Evolutionary conservation across 352 stramenopile genomes (phyloP).

Genomic region (Globisporangium paddicum): DNA sequence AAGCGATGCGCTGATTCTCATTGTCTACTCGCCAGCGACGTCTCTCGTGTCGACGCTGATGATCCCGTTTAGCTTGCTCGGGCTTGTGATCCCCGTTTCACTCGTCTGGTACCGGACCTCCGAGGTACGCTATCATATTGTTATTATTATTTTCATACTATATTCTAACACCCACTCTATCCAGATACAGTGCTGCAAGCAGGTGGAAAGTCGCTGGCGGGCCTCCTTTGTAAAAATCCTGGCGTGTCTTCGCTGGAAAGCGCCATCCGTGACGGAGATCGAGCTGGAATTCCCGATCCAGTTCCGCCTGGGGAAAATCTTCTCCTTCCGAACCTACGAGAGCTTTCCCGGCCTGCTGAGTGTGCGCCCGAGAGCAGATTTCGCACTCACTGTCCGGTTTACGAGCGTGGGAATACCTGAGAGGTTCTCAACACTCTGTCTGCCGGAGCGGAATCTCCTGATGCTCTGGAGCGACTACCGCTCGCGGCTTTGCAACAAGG

Average conservation of each 20-base stretch:
- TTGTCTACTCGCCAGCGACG: constrained; percentile 18
- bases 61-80: constrained; percentile 17
- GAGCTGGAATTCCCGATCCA: constrained; percentile 25
- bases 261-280: constrained; percentile 3
- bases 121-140: constrained; percentile 1
- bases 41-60: neutral
- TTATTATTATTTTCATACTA: neutral
- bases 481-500: constrained; percentile 8
- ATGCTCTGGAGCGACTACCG: constrained; percentile 13
- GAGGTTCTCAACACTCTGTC: neutral
- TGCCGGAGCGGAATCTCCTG: constrained; percentile 15
- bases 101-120: constrained; percentile 1
- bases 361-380: constrained; percentile 21
- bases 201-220: constrained; percentile 20
- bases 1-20: constrained; percentile 15
- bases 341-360: constrained; percentile 25
- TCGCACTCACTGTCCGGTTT: constrained; percentile 21
- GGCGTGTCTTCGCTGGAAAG: constrained; percentile 21
- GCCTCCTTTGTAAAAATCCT: constrained; percentile 17
- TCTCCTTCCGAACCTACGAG: constrained; percentile 31
- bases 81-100: constrained; percentile 14
- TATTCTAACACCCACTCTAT: neutral
- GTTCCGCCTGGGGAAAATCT: constrained; percentile 24
- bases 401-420: constrained; percentile 14
- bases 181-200: constrained; percentile 21